These are phyloP conservation scores for Diaporthe nobilis DNA, from an alignment of 2,329 filamentous ascomycete species.

Conservation along the genomic window DNA sequence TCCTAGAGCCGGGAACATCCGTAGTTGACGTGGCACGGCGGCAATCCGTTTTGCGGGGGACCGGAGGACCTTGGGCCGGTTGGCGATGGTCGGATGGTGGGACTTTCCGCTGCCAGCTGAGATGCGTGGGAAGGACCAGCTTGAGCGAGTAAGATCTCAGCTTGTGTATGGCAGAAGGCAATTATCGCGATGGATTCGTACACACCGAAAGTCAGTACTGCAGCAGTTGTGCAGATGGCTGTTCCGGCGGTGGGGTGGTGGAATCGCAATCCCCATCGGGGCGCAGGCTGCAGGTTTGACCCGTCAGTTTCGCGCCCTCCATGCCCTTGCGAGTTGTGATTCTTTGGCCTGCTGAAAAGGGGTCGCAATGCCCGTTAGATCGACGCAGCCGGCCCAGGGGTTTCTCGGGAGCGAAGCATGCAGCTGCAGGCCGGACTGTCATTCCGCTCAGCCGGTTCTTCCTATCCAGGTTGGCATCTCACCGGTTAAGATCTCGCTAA, in stretches of 20 bases:
- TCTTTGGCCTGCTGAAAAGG: conserved; percentile 16
- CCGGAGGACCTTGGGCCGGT: not conserved
- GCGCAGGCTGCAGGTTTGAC: not conserved
- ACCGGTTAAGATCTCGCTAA: conserved; percentile 40
- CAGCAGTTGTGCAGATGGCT: not conserved
- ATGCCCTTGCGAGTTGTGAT: conserved; percentile 12
- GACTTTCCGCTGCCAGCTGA: not conserved
- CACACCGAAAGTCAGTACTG: not conserved
- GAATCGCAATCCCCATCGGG: conserved; percentile 9
- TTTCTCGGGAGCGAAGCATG: conserved; percentile 28
- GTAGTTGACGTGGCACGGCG: conserved; percentile 23
- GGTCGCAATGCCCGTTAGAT: conserved; percentile 30
- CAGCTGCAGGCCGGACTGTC: conserved; percentile 33
- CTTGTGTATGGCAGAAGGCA: not conserved
- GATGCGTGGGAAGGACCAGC: not conserved
- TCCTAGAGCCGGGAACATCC: conserved; percentile 30
- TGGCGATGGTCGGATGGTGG: not conserved
- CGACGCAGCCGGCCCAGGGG: conserved; percentile 19
- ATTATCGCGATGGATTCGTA: not conserved
- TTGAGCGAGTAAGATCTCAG: not conserved
- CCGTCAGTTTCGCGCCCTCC: conserved; percentile 10
- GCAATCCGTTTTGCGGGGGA: conserved; percentile 1
- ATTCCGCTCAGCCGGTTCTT: conserved; percentile 33
- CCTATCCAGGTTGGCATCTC: conserved; percentile 9
- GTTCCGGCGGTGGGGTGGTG: not conserved